Evolutionary conservation across 2,329 filamentous ascomycete genomes (phyloP), one percentile per base, ranked within the genome.

Genomic region (Sporothrix brunneoviolacea): DNA sequence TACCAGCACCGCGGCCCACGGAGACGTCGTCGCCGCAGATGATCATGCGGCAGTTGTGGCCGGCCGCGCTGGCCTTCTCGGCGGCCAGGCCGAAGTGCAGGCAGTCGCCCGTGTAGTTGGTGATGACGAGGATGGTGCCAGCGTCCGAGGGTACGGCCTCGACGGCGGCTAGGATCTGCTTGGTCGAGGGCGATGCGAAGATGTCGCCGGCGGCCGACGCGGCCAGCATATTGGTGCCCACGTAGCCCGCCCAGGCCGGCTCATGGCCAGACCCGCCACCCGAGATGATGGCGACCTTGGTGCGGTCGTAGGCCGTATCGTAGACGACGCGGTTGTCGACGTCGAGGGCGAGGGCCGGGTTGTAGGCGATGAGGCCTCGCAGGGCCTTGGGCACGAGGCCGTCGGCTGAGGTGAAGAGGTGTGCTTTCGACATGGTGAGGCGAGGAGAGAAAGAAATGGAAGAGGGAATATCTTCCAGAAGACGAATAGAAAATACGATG

Each of bases 11-110:
- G 58, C 71, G 72, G 9, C 79, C 80, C 21, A 84, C 79, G 0
- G 78, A 81, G 8, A 85, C 82, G 59, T 84, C 82, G 56, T 84
- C 82, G 35, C 78, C 80, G 53, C 80, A 82, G 54, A 82, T 76
- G 52, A 82, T 73, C 62, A 82, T 77, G 50, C 71, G 68, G 56
- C 76, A 77, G 46, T 68, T 71, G 56, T 76, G 73, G 16, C 78
- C 79, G 19, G 67, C 69, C 5, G 77, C 75, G 42, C 72, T 72
- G 33, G 75, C 79, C 63, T 74, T 80, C 57, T 80, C 79, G 45
- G 75, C 75, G 3, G 79, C 79, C 12, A 82, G 65, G 1, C 78
- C 78, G 56, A 82, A 81, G 60, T 83, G 80, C 54, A 83, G 66
- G 51, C 79, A 80, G 62, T 83, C 80, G 41, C 80, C 80, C 0